phyloP scores from a whole-genome alignment of 2,329 filamentous ascomycete species.

The Diaporthe ilicicola region DNA sequence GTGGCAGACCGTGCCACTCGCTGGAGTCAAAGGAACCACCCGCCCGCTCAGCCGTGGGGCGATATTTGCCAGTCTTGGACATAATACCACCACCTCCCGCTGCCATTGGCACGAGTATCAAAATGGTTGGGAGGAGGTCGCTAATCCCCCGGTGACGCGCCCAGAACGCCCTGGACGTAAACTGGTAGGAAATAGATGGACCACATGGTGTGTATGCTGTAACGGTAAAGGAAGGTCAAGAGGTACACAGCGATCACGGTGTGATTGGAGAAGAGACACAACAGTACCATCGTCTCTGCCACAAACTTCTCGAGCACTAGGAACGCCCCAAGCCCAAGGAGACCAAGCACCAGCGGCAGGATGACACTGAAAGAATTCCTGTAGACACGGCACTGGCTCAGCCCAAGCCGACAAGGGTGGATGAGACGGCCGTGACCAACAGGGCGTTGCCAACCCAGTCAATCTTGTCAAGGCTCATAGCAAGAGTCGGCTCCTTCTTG shows the following conservation, averaged over 20 bases:
- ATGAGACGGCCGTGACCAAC: not conserved
- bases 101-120: constrained; percentile 19
- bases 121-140: constrained; percentile 36
- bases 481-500: not conserved
- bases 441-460: constrained; percentile 20
- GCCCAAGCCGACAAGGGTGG: not conserved
- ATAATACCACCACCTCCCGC: constrained; percentile 37
- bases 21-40: too few relatives aligned
- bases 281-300: constrained; percentile 48
- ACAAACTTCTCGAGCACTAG: constrained; percentile 22
- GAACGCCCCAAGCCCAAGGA: not conserved
- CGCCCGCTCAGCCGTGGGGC: too few relatives aligned
- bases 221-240: constrained; percentile 47
- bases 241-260: constrained; percentile 44
- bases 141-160: constrained; percentile 38
- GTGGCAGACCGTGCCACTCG: too few relatives aligned
- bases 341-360: not conserved
- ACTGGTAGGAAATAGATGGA: constrained; percentile 49
- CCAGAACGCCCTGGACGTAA: constrained; percentile 53
- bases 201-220: constrained; percentile 46
- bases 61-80: constrained; percentile 13
- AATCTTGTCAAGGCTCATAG: not conserved
- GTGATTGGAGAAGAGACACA: constrained; percentile 52
- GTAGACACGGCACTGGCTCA: constrained; percentile 5
- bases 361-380: constrained; percentile 2